These are phyloP conservation scores for Phytophthora aleatoria DNA, from an alignment of 352 stramenopile species.

Conservation along the genomic window DNA sequence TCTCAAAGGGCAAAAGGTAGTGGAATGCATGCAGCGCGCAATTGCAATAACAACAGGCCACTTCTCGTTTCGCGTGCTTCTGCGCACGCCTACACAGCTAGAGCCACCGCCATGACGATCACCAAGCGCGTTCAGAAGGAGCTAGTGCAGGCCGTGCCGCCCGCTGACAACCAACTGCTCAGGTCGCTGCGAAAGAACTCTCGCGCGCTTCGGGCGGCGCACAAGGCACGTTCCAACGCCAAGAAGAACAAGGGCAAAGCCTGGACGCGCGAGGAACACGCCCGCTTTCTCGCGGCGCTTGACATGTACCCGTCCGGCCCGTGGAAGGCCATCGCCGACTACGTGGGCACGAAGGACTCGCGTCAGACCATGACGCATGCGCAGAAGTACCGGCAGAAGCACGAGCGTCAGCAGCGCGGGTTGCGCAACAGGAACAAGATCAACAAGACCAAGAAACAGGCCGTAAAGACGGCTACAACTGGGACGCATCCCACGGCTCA, in stretches of 20 bases:
- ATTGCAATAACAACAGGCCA: neutral
- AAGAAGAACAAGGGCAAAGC: constrained; percentile 61
- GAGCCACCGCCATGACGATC: constrained; percentile 45
- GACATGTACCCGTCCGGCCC: constrained; percentile 59
- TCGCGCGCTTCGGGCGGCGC: constrained; percentile 6
- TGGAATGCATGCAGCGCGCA: constrained; percentile 13
- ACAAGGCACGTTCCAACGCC: constrained; percentile 30
- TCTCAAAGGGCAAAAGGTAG: neutral
- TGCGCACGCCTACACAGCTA: constrained; percentile 1
- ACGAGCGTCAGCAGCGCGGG: constrained; percentile 55
- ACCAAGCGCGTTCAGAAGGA: constrained; percentile 64
- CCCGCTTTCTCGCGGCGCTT: constrained; percentile 62
- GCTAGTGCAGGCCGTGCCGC: constrained; percentile 47
- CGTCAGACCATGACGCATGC: constrained; percentile 93
- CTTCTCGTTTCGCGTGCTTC: constrained; percentile 28
- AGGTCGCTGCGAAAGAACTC: constrained; percentile 28
- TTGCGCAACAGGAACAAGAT: constrained; percentile 49
- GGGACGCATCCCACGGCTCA: constrained; percentile 7
- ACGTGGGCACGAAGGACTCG: constrained; percentile 70
- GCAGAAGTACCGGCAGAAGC: constrained; percentile 83
- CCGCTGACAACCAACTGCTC: constrained; percentile 34
- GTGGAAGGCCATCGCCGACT: constrained; percentile 67
- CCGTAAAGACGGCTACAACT: neutral
- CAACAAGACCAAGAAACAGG: constrained; percentile 25
- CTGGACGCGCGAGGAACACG: constrained; percentile 61